Evolutionary conservation across 345 rosid genomes (phyloP), one percentile per base, ranked within the genome.

Genomic region (Erysimum cheiranthoides): DNA sequence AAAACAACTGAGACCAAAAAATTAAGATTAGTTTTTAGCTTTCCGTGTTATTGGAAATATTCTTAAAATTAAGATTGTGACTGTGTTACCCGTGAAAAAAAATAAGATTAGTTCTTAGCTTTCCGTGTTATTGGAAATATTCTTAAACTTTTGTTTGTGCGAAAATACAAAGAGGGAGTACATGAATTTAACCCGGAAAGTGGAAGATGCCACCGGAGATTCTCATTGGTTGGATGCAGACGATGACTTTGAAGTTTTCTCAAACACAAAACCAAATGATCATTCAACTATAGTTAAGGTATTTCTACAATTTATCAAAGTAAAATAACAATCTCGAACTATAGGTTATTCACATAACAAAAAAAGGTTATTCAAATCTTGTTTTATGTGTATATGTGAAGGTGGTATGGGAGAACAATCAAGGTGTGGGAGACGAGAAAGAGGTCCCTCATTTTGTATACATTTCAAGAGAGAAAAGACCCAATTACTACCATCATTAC

Each of bases 221-320:
- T 59, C 56, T 14, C 6, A 34, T 39, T 76, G 74, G 14, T 49
- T 47, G 42, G 83, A 77, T 46, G 68, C 53, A 18, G 78, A 32
- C 0, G 84, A 75, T 3, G 92, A 88, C 36, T 77, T 81, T 16
- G 74, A 83, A 28, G 81, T 31, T 63, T 92, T 88, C 71, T 50
- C 82, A 13, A 49, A 79, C 12, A 27, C 62, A 16, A 84, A 85
- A 17, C 68, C 68, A 10, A 51, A 45, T 53, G 84, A 87, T 75
- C 93, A 89, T 76, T 82, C 89, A 14, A 61, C 87, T 0, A 86
- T 89, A 21, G 59, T 90, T 12, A 86, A 86, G 93, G 95, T 87
- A 71, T 47, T 38, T 70, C n/a, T 21, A 60, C n/a, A 61, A 21
- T 31, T 25, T 6, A 11, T 6, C 16, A 36, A 39, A 43, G 5